These are phyloP conservation scores for Calamus simplicifolius DNA, from an alignment of 176 grass and related monocot genomes.

Conservation along the genomic window DNA sequence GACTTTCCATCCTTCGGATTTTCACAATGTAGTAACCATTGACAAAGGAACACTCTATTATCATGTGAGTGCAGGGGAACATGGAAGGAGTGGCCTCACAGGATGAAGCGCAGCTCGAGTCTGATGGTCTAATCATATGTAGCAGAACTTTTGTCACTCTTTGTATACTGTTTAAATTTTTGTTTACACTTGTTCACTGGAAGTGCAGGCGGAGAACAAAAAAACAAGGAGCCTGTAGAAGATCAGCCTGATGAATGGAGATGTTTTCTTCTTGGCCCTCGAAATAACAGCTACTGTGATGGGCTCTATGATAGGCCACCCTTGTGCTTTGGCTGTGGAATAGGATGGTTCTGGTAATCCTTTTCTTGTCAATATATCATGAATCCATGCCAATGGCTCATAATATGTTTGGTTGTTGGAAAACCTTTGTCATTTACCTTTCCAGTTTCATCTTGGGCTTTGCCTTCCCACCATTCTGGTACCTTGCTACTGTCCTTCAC, in stretches of 20 bases:
- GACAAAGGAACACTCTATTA: too few relatives aligned
- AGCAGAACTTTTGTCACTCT: too few relatives aligned
- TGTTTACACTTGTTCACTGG: neutral
- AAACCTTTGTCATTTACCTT: too few relatives aligned
- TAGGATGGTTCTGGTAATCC: conserved; percentile 6
- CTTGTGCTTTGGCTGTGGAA: neutral
- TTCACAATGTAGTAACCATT: too few relatives aligned
- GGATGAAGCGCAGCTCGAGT: too few relatives aligned
- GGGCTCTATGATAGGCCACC: neutral
- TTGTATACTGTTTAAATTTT: too few relatives aligned
- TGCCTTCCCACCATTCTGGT: conserved; percentile 11
- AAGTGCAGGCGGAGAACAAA: neutral
- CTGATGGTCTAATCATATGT: too few relatives aligned
- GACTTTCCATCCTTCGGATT: too few relatives aligned
- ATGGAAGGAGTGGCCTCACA: too few relatives aligned
- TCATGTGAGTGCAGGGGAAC: too few relatives aligned
- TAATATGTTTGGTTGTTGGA: too few relatives aligned
- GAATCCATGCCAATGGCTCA: too few relatives aligned
- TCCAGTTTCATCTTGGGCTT: conserved; percentile 7
- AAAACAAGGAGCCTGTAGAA: neutral
- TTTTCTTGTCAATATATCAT: neutral
- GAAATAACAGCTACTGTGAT: neutral
- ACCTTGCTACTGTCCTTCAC: conserved; percentile 8
- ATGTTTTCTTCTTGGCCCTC: neutral
- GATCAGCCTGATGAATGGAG: neutral